phyloP scores from a whole-genome alignment of 2,329 filamentous ascomycete species.

The Emmonsia crescens region DNA sequence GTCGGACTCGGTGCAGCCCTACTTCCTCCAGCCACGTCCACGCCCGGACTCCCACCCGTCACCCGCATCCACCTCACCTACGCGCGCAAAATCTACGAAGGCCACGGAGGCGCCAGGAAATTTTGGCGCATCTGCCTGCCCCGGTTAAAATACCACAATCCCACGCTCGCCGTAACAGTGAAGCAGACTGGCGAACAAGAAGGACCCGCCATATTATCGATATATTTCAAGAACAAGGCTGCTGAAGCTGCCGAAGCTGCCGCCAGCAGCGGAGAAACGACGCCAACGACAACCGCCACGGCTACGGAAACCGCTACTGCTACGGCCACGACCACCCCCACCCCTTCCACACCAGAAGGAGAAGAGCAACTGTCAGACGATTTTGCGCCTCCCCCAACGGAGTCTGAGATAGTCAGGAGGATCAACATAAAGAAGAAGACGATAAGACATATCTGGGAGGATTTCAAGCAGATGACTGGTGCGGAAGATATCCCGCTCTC shows the following conservation, averaged over 20 bases:
- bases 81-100: slow-evolving; percentile 32
- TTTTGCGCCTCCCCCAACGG: slow-evolving; percentile 24
- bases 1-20: slow-evolving; percentile 74
- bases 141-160: slow-evolving; percentile 90
- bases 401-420: slow-evolving; percentile 24
- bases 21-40: slow-evolving; percentile 44
- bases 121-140: slow-evolving; percentile 81
- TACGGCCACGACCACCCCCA: no score
- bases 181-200: slow-evolving; percentile 52
- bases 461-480: slow-evolving; percentile 31
- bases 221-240: slow-evolving; percentile 31
- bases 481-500: slow-evolving; percentile 37
- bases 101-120: slow-evolving; percentile 49
- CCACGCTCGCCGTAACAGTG: slow-evolving; percentile 69
- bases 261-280: slow-evolving; percentile 8
- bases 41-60: slow-evolving; percentile 28
- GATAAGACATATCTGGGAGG: slow-evolving; percentile 34
- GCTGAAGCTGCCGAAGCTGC: slow-evolving; percentile 9
- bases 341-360: slow-evolving; percentile 12
- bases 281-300: slow-evolving; percentile 2
- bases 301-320: no score
- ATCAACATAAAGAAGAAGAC: slow-evolving; percentile 31
- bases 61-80: slow-evolving; percentile 36
- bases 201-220: slow-evolving; percentile 28
- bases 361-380: slow-evolving; percentile 18